Conservation (phyloP, 257 asterid species). For the Verbena officinalis region DNA sequence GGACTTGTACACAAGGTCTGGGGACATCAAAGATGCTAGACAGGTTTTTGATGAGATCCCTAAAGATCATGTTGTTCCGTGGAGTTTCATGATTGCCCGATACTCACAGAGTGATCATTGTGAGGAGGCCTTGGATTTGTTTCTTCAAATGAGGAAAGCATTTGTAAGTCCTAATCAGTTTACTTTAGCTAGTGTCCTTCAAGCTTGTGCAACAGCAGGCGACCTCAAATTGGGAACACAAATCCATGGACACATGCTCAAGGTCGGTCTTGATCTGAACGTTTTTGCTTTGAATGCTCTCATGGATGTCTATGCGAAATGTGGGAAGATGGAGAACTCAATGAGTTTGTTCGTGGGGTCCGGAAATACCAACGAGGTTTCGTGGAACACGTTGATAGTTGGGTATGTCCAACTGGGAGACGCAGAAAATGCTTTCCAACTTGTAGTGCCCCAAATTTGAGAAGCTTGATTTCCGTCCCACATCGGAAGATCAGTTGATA, state of each 20-base stretch:
- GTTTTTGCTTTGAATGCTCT: conserved; percentile 79
- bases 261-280: conserved; percentile 66
- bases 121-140: conserved; percentile 69
- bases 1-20: conserved; percentile 70
- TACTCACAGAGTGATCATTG: conserved; percentile 75
- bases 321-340: conserved; percentile 68
- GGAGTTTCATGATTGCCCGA: conserved; percentile 97
- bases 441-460: no score
- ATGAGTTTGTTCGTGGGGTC: conserved; percentile 56
- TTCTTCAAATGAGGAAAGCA: conserved; percentile 61
- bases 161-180: conserved; percentile 74
- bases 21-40: conserved; percentile 71
- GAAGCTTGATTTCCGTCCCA: no score
- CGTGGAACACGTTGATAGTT: conserved; percentile 93
- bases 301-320: conserved; percentile 90
- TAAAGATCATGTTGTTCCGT: conserved; percentile 75
- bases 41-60: conserved; percentile 78
- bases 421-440: conserved; percentile 62
- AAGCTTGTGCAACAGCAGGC: conserved; percentile 74
- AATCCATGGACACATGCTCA: conserved; percentile 63
- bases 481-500: no score
- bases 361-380: conserved; percentile 64
- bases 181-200: conserved; percentile 87
- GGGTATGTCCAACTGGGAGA: conserved; percentile 78
- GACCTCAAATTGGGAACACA: conserved; percentile 67